Evolutionary conservation across 768 basidiomycete species (phyloP).

Genomic region (Naematelia aurantialba): DNA sequence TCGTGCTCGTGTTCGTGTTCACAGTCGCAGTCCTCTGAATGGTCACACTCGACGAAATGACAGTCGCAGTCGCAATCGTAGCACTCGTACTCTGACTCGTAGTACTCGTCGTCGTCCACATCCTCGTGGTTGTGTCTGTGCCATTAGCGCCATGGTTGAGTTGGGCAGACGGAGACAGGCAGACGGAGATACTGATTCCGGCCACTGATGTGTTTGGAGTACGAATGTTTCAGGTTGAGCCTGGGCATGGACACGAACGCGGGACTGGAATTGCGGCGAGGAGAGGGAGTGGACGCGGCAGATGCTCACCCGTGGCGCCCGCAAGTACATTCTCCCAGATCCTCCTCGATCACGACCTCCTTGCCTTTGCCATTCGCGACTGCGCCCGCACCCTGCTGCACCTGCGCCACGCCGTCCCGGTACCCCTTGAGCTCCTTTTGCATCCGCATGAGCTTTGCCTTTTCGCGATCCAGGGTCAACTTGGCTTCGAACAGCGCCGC

Average conservation of each 20-base stretch:
- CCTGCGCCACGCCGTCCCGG: conserved; percentile 21
- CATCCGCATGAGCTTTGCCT: conserved; percentile 45
- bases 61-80: conserved; percentile 30
- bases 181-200: background rate
- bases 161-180: background rate
- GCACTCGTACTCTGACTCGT: conserved; percentile 25
- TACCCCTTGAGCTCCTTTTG: conserved; percentile 46
- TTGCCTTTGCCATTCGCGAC: conserved; percentile 16
- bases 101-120: conserved; percentile 25
- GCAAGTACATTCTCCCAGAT: conserved; percentile 36
- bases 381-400: background rate
- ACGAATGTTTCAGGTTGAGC: no score
- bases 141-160: background rate
- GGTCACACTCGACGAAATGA: conserved; percentile 14
- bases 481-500: conserved; percentile 48
- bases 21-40: conserved; percentile 29
- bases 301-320: conserved; percentile 24
- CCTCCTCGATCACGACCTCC: conserved; percentile 10
- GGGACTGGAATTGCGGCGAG: no score
- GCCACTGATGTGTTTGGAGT: no score
- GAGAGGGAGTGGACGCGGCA: no score
- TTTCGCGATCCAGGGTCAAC: conserved; percentile 43
- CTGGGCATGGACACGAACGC: no score
- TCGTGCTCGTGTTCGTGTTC: conserved; percentile 24
- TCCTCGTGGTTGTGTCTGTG: conserved; percentile 8